phyloP scores from a whole-genome alignment of 2,329 filamentous ascomycete species.

The Scytalidium sp. region DNA sequence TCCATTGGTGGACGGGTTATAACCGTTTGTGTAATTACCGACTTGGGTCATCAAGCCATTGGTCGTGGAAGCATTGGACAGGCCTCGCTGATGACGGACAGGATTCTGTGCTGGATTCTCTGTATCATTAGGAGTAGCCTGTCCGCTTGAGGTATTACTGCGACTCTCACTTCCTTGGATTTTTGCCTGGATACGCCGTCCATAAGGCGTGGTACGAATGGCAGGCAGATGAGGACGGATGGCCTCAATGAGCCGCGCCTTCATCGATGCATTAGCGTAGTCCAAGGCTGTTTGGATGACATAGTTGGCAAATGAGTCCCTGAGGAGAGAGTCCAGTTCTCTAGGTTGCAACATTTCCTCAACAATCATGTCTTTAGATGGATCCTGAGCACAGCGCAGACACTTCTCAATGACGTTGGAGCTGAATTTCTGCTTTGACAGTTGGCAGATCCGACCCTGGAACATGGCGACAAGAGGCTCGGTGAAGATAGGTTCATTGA shows the following conservation, averaged over 20 bases:
- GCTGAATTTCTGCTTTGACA: constrained; percentile 96
- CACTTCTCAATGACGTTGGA: constrained; percentile 99
- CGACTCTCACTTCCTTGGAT: constrained; percentile 59
- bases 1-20: constrained; percentile 4
- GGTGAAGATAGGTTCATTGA: constrained; percentile 84
- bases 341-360: constrained; percentile 73
- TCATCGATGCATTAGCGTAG: constrained; percentile 71
- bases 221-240: constrained; percentile 81
- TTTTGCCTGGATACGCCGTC: constrained; percentile 89
- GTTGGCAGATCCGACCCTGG: constrained; percentile 64
- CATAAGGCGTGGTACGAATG: constrained; percentile 90
- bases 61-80: constrained; percentile 24
- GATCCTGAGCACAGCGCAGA: constrained; percentile 74
- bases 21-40: constrained; percentile 23
- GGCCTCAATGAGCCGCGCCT: constrained; percentile 73
- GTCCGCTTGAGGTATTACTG: constrained; percentile 25
- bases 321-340: constrained; percentile 84
- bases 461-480: constrained; percentile 85
- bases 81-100: constrained; percentile 27
- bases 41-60: constrained; percentile 18
- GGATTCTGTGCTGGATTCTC: constrained; percentile 19
- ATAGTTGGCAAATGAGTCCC: constrained; percentile 95
- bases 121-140: constrained; percentile 25
- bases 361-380: constrained; percentile 77
- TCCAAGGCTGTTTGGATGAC: constrained; percentile 96